phyloP scores from a whole-genome alignment of 495 filamentous ascomycete genomes.

The Corynascus novoguineensis region DNA sequence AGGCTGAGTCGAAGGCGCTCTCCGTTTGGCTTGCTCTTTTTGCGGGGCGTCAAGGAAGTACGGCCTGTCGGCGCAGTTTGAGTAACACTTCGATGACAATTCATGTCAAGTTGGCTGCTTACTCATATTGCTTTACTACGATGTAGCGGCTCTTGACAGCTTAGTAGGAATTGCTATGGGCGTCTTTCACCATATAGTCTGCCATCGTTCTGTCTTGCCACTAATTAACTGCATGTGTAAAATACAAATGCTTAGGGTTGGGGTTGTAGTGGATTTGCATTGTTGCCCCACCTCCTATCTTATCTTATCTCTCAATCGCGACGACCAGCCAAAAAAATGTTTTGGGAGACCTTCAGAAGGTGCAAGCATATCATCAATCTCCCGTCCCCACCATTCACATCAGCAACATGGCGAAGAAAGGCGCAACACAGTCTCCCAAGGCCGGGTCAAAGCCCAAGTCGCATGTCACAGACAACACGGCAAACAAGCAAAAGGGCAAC shows the following conservation, averaged over 20 bases:
- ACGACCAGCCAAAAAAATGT: slow-evolving; percentile 27
- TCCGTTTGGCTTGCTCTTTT: too few relatives aligned
- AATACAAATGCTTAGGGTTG: slow-evolving; percentile 1
- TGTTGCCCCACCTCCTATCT: slow-evolving; percentile 14
- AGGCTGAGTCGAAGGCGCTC: too few relatives aligned
- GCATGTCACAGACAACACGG: slow-evolving; percentile 51
- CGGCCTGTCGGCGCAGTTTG: too few relatives aligned
- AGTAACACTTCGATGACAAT: too few relatives aligned
- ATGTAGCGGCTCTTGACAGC: too few relatives aligned
- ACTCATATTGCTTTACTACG: too few relatives aligned
- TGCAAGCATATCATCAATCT: slow-evolving; percentile 16
- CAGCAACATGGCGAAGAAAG: slow-evolving; percentile 28
- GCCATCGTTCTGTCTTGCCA: not conserved
- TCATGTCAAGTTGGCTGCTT: too few relatives aligned
- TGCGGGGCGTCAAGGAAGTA: too few relatives aligned
- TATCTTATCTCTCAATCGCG: slow-evolving; percentile 31
- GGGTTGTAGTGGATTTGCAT: not conserved
- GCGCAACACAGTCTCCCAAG: slow-evolving; percentile 15
- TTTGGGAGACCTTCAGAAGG: slow-evolving; percentile 12
- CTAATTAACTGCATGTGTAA: not conserved
- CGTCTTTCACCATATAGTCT: not conserved
- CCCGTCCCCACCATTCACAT: slow-evolving; percentile 16
- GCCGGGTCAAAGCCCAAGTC: slow-evolving; percentile 34
- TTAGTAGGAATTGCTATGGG: too few relatives aligned
- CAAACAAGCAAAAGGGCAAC: slow-evolving; percentile 46